Base-by-base conservation (phyloP, 331 rosid genomes). In the Rhamnella rubrinervis region DNA sequence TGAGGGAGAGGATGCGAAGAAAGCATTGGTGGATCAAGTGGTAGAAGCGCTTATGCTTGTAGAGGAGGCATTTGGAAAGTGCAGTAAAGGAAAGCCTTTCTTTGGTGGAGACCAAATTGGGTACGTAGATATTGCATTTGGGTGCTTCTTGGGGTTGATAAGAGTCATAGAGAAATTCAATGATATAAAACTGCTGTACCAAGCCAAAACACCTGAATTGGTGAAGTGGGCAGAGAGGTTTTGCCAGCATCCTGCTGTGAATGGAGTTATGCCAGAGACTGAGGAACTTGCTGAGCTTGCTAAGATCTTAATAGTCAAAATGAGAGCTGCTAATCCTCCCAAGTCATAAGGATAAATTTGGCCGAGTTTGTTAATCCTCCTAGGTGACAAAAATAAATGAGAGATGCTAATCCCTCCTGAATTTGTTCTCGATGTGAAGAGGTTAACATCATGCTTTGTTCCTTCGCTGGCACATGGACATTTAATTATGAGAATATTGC, bases 141-240 rank as follows among this genome's bases (percentile, higher is more conserved):
- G 96, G 13, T 11, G 81, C 70, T 58, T n/a, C 50, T 65, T 90
- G 74, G 92, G 84, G 8, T 85, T 88, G 96, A 25, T 90, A 9
- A 51, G 18, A 11, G 88, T 75, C 9, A 59, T 44, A 1, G 88
- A 87, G 74, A 41, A 15, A 10, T 10, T 51, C 15, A 14, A 0
- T 61, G 88, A 81, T 41, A 4, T 81, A 55, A 90, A 80, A 44
- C 59, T 87, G 60, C 69, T 87, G 1, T 74, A 87, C 55, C 79
- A 69, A 21, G 23, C 18, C 6, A 85, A 56, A 55, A 76, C 80
- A 15, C 91, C 88, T 17, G 72, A 71, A 3, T 53, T 90, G 39
- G 58, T 23, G 41, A 78, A 78, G 38, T 90, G 89, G 91, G 83
- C 88, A 2, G 74, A 76, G 8, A 75, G 44, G 2, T 87, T 90